Percentiles rank a stretch among this genome's conserved stretches.
These are phyloP conservation scores for Hygrocybe coccinea DNA, from an alignment of 768 basidiomycete species.

Conservation along the genomic window DNA sequence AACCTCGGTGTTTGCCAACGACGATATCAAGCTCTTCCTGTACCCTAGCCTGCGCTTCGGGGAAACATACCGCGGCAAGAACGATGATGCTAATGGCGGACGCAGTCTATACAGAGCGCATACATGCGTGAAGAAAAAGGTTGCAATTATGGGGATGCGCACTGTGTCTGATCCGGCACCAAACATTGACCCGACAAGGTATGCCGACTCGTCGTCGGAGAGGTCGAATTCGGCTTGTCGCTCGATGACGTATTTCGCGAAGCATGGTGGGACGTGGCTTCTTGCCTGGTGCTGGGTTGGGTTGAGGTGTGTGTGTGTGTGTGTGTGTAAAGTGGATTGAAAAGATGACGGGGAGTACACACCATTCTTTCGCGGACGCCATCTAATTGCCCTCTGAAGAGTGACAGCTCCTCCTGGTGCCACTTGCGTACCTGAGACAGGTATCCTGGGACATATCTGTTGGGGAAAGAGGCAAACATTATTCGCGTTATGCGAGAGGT, in stretches of 20 bases:
- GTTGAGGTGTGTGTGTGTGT: background rate
- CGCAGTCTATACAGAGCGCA: slow-evolving; percentile 37
- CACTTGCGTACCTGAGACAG: slow-evolving; percentile 51
- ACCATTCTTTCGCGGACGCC: slow-evolving; percentile 47
- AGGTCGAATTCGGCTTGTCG: slow-evolving; percentile 50
- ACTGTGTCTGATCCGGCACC: slow-evolving; percentile 63
- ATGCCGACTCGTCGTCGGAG: slow-evolving; percentile 53
- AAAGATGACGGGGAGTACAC: slow-evolving; percentile 4
- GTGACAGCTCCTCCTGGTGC: slow-evolving; percentile 48
- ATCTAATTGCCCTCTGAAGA: slow-evolving; percentile 51
- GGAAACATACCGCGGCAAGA: slow-evolving; percentile 55
- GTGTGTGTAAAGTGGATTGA: background rate
- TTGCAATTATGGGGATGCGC: slow-evolving; percentile 12
- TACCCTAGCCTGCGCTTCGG: slow-evolving; percentile 45
- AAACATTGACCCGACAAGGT: slow-evolving; percentile 60
- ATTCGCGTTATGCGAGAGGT: background rate
- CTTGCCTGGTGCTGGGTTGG: slow-evolving; percentile 19
- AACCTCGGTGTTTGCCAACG: slow-evolving; percentile 43
- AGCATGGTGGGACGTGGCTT: slow-evolving; percentile 41
- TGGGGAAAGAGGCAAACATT: background rate
- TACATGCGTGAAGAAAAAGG: background rate
- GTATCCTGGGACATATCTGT: slow-evolving; percentile 56
- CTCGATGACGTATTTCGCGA: slow-evolving; percentile 55
- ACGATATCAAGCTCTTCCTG: slow-evolving; percentile 54
- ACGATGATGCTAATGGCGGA: slow-evolving; percentile 52